Conservation (phyloP, 768 basidiomycete genomes). For the Multifurca ochricompacta region DNA sequence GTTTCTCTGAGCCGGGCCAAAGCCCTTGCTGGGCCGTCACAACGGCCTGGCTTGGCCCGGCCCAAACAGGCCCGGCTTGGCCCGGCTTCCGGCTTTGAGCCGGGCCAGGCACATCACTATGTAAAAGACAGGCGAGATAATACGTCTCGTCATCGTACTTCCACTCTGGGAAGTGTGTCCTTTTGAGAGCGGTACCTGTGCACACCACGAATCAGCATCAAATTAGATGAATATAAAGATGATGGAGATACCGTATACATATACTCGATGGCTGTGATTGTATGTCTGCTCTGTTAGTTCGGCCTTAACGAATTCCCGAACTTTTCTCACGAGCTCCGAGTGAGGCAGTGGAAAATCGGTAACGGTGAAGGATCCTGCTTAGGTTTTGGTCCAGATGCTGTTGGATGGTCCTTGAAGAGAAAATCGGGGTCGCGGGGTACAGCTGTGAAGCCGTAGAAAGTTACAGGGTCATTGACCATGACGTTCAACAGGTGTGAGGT, state of each 20-base stretch:
- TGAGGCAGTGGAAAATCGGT: slow-evolving; percentile 38
- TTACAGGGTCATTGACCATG: slow-evolving; percentile 18
- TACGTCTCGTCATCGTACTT: slow-evolving; percentile 41
- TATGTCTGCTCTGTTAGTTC: slow-evolving; percentile 39
- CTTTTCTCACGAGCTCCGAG: slow-evolving; percentile 32
- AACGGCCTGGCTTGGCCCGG: too few species aligned
- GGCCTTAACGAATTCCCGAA: slow-evolving; percentile 35
- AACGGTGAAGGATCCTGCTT: slow-evolving; percentile 35
- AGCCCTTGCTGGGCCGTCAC: too few species aligned
- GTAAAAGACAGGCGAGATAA: slow-evolving; percentile 43
- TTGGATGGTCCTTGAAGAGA: slow-evolving; percentile 40
- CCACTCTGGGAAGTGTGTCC: slow-evolving; percentile 41
- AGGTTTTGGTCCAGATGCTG: slow-evolving; percentile 34
- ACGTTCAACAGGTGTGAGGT: not conserved
- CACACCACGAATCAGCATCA: not conserved
- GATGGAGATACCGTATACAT: slow-evolving; percentile 37
- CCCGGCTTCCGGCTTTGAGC: too few species aligned
- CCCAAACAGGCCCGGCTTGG: too few species aligned
- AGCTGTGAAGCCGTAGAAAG: slow-evolving; percentile 41
- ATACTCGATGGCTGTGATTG: slow-evolving; percentile 44
- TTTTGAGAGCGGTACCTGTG: slow-evolving; percentile 40
- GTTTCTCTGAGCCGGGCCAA: too few species aligned
- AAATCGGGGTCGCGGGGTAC: slow-evolving; percentile 42
- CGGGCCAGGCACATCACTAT: too few species aligned
- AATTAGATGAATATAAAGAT: not conserved